Evolutionary conservation across 2,329 filamentous ascomycete species (phyloP).

Genomic region (Fusarium domesticum): DNA sequence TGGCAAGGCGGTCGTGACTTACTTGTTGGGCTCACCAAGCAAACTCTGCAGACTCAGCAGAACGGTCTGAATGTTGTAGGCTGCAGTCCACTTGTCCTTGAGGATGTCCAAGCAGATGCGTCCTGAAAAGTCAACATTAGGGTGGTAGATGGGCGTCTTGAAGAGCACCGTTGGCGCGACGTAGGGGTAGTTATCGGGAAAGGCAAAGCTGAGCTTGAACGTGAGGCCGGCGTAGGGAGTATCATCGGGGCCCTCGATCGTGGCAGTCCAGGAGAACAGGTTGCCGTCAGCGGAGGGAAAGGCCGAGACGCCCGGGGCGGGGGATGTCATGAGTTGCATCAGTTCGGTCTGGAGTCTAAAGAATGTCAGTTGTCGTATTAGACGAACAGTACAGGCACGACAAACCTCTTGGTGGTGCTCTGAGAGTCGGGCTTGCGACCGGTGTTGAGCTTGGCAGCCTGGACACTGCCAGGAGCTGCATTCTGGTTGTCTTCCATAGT

Average conservation of each 20-base stretch:
- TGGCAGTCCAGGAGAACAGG: conserved; percentile 88
- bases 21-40: conserved; percentile 98
- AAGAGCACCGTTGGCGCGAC: conserved; percentile 87
- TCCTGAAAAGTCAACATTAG: conserved; percentile 96
- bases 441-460: conserved; percentile 59
- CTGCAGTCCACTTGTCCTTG: conserved; percentile 98
- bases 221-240: conserved; percentile 87
- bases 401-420: conserved; percentile 75
- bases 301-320: conserved; percentile 88
- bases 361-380: conserved; percentile 12
- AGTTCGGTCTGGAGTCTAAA: conserved; percentile 89
- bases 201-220: conserved; percentile 89
- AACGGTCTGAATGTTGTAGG: conserved; percentile 94
- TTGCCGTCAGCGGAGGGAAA: conserved; percentile 91
- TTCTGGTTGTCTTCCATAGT: conserved; percentile 61
- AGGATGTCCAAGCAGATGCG: conserved; percentile 97
- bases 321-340: conserved; percentile 97
- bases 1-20: conserved; percentile 37
- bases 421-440: conserved; percentile 62
- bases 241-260: conserved; percentile 84
- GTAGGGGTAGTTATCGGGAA: conserved; percentile 92
- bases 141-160: conserved; percentile 98
- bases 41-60: conserved; percentile 91
- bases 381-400: conserved; percentile 1
- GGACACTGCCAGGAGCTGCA: conserved; percentile 59